A percentile compares a stretch with the other conserved stretches of the same genome.
Conservation (phyloP, 2,329 filamentous ascomycete genomes). For the Clarireedia sp. region DNA sequence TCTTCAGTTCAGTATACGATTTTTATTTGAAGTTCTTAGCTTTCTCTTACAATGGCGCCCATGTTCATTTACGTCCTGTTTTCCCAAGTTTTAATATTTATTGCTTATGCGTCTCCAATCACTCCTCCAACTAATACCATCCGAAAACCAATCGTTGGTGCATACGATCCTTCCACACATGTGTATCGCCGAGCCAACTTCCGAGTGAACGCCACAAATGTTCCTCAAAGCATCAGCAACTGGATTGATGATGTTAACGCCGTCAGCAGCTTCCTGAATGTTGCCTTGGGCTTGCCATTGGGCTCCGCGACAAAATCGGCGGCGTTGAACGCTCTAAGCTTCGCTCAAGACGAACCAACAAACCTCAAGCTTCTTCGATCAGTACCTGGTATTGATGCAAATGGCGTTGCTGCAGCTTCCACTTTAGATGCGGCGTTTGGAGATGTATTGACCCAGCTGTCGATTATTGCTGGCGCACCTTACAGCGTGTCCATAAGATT, state of each 20-base stretch:
- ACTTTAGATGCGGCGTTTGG: constrained; percentile 7
- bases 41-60: no score
- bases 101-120: not conserved
- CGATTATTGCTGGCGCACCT: constrained; percentile 5
- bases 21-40: no score
- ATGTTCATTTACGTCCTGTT: no score
- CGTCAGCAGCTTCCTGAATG: constrained; percentile 7
- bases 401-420: not conserved
- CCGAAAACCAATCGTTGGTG: not conserved
- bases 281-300: constrained; percentile 1
- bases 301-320: not conserved
- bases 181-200: not conserved
- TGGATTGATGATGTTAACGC: constrained; percentile 11
- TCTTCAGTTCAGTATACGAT: no score
- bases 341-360: constrained; percentile 10
- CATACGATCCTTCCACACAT: not conserved
- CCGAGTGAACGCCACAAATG: constrained; percentile 5
- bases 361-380: constrained; percentile 4
- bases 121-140: not conserved
- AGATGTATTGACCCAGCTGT: constrained; percentile 7
- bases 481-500: constrained; percentile 3
- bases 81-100: not conserved
- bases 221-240: constrained; percentile 8
- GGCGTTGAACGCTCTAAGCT: constrained; percentile 4
- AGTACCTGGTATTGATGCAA: constrained; percentile 2